Evolutionary conservation across 305 asterid genomes (phyloP).

Genomic region (Rubia occidens): DNA sequence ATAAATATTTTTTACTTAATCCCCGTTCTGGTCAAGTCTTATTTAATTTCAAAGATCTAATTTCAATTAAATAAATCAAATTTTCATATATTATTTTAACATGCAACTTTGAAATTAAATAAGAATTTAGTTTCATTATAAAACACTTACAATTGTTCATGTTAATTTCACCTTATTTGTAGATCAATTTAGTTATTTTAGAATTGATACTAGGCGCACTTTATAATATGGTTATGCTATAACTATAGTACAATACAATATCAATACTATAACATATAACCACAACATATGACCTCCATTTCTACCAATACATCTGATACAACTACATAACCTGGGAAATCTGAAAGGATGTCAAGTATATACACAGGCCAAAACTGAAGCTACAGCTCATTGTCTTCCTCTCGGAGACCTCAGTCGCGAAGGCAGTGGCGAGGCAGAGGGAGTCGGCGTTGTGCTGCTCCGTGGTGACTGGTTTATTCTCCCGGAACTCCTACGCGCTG

Average conservation of each 20-base stretch:
- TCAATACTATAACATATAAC: neutral
- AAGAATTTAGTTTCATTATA: too few relatives aligned
- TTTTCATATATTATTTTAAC: too few relatives aligned
- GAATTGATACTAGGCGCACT: neutral
- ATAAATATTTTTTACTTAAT: too few relatives aligned
- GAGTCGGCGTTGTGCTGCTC: constrained; percentile 26
- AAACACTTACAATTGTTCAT: too few relatives aligned
- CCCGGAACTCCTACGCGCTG: constrained; percentile 24
- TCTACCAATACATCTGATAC: neutral
- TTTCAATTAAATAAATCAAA: too few relatives aligned
- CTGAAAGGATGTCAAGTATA: constrained; percentile 4
- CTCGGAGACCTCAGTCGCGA: constrained; percentile 39
- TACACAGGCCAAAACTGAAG: constrained; percentile 9
- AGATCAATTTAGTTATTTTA: too few relatives aligned
- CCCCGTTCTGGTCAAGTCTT: too few relatives aligned
- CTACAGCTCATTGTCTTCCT: constrained; percentile 30
- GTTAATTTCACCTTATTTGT: too few relatives aligned
- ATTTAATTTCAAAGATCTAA: too few relatives aligned
- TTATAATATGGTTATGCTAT: neutral
- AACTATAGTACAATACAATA: neutral
- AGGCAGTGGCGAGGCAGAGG: constrained; percentile 55
- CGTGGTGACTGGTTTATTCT: constrained; percentile 40
- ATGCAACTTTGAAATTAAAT: too few relatives aligned
- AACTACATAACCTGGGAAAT: neutral
- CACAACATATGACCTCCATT: neutral